Base-by-base conservation (phyloP, 768 basidiomycete species). In the Trametes villosa region DNA sequence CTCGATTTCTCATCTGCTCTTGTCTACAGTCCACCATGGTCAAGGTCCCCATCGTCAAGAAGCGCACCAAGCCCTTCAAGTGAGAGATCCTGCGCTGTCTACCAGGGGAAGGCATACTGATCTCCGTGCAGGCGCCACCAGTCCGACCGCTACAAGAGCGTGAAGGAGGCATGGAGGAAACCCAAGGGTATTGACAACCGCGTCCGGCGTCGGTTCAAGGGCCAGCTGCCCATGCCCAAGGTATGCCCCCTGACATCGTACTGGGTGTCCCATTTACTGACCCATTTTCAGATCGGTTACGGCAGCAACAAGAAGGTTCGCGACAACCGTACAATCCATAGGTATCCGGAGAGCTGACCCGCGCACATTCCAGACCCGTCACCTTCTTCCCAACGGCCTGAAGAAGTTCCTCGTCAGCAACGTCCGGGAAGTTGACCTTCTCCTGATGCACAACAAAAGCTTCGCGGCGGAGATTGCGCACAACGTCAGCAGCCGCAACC, bases 101-200 rank as follows among this genome's bases (percentile, higher is more conserved):
- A 26, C 48, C 15, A 38, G 4, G 44, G 42, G 45, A 9, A 49
- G 53, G 61, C 53, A 53, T 53, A 8, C 56, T n/a, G n/a, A n/a
- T n/a, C n/a, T 2, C 33, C 59, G 53, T 51, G 30, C 74, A 94
- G 92, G 85, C 93, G 96, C 79, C 96, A 98, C 79, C 96, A 98
- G 80, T 96, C 94, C 50, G 96, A 98, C 81, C 91, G 96, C 74
- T 98, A 97, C 83, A 86, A 92, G 76, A 81, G 90, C 67, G 95
- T 98, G 68, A 96, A 96, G 85, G 95, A 97, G 83, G 83, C 92
- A 83, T 99, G 97, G 97, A 86, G 97, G 77, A 99, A 99, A 83
- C 97, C 97, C 68, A 99, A 98, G 88, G 97, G 96, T 93, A 98
- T 98, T 71, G 96, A 98, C 77, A 98, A 98, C 88, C 88, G 96